Percentiles rank a stretch among this genome's conserved stretches.
These are phyloP conservation scores for Clarireedia monteithiana DNA, from an alignment of 2,329 filamentous ascomycete genomes.

Conservation along the genomic window DNA sequence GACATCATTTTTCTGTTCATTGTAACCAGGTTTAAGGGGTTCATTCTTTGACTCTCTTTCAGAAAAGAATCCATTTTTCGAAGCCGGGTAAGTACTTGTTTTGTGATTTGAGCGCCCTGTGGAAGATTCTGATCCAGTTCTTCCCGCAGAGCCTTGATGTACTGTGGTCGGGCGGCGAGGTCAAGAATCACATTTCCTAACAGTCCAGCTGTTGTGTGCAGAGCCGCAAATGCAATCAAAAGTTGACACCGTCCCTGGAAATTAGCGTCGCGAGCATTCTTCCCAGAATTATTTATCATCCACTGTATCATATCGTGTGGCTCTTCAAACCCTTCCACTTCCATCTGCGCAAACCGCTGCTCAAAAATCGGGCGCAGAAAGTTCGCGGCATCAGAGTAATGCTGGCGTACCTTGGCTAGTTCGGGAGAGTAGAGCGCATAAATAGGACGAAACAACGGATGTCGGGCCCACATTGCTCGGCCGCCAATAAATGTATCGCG, in stretches of 20 bases:
- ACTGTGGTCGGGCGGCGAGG: conserved; percentile 41
- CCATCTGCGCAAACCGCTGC: not conserved
- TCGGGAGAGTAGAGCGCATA: conserved; percentile 2
- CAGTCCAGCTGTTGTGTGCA: not conserved
- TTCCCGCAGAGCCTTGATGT: conserved; percentile 21
- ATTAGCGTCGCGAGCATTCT: not conserved
- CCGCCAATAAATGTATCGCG: conserved; percentile 5
- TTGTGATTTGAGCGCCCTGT: conserved; percentile 32
- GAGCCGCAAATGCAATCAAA: not conserved
- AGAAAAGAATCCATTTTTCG: conserved; percentile 34
- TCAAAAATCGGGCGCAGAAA: conserved; percentile 1
- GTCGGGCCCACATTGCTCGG: not conserved
- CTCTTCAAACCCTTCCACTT: not conserved
- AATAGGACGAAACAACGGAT: not conserved
- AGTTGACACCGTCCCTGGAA: conserved; percentile 5
- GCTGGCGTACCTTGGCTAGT: conserved; percentile 1
- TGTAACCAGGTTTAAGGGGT: conserved; percentile 25
- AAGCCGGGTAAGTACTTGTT: conserved; percentile 13
- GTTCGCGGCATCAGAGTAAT: not conserved
- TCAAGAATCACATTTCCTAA: conserved; percentile 35
- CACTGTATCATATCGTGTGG: conserved; percentile 5
- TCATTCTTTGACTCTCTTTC: conserved; percentile 32
- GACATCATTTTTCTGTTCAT: conserved; percentile 16
- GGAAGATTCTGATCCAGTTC: conserved; percentile 15
- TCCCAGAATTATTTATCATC: conserved; percentile 4